A percentile compares a stretch with the other conserved stretches of the same genome.
phyloP scores from a whole-genome alignment of 495 filamentous ascomycete species.

The Penicillium lividum region DNA sequence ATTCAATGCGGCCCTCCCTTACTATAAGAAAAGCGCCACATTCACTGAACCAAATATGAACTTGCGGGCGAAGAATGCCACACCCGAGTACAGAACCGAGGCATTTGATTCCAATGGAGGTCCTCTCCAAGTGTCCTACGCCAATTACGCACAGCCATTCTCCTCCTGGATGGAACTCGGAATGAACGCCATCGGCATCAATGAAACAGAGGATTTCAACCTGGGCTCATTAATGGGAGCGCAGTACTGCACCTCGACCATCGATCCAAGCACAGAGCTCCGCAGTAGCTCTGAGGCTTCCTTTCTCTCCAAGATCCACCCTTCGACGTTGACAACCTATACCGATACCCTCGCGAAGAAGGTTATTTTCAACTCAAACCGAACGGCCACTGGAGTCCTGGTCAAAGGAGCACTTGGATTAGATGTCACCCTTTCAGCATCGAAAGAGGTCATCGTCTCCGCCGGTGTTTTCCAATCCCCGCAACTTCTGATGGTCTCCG shows the following conservation, averaged over 20 bases:
- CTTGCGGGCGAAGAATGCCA: slow-evolving; percentile 41
- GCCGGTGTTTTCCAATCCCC: slow-evolving; percentile 22
- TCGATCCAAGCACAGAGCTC: slow-evolving; percentile 32
- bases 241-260: slow-evolving; percentile 42
- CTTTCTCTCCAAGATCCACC: slow-evolving; percentile 27
- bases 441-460: slow-evolving; percentile 21
- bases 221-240: slow-evolving; percentile 40
- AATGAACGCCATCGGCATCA: slow-evolving; percentile 44
- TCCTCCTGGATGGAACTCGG: slow-evolving; percentile 39
- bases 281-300: slow-evolving; percentile 41
- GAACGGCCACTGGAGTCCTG: slow-evolving; percentile 26
- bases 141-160: slow-evolving; percentile 50
- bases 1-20: slow-evolving; percentile 54
- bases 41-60: slow-evolving; percentile 54
- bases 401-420: slow-evolving; percentile 19
- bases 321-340: slow-evolving; percentile 20
- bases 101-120: slow-evolving; percentile 33
- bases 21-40: slow-evolving; percentile 51
- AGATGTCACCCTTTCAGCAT: slow-evolving; percentile 16
- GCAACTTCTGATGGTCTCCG: slow-evolving; percentile 20
- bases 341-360: slow-evolving; percentile 25
- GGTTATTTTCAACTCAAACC: slow-evolving; percentile 24
- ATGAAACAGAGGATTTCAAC: slow-evolving; percentile 23
- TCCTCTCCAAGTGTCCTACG: slow-evolving; percentile 53
- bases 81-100: slow-evolving; percentile 40